These are phyloP conservation scores for Colletotrichum euphorbiae DNA, from an alignment of 2,329 filamentous ascomycete species.

Conservation along the genomic window DNA sequence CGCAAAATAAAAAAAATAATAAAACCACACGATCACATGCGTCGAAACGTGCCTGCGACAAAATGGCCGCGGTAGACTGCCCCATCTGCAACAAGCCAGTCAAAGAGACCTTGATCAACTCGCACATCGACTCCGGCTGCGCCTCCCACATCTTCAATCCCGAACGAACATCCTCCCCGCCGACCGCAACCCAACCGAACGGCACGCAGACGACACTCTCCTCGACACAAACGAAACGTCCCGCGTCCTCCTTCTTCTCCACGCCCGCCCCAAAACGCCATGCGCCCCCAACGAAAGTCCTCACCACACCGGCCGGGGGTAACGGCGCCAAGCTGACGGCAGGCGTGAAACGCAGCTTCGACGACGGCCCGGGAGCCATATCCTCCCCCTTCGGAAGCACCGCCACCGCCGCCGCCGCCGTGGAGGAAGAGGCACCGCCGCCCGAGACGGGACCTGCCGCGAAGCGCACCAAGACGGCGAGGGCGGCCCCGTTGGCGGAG, in stretches of 20 bases:
- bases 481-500: slow-evolving; percentile 87
- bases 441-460: slow-evolving; percentile 52
- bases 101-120: slow-evolving; percentile 82
- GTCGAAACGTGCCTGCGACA: not conserved
- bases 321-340: slow-evolving; percentile 45
- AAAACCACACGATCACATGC: slow-evolving; percentile 1
- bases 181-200: slow-evolving; percentile 45
- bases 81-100: slow-evolving; percentile 84
- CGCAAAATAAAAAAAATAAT: not conserved
- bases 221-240: slow-evolving; percentile 63
- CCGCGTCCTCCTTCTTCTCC: slow-evolving; percentile 68
- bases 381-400: slow-evolving; percentile 23
- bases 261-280: slow-evolving; percentile 70
- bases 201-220: slow-evolving; percentile 47
- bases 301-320: slow-evolving; percentile 49
- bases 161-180: slow-evolving; percentile 44
- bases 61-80: slow-evolving; percentile 70
- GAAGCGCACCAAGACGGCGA: slow-evolving; percentile 77
- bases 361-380: slow-evolving; percentile 61
- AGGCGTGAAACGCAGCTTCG: slow-evolving; percentile 64
- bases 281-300: slow-evolving; percentile 49
- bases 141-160: slow-evolving; percentile 71
- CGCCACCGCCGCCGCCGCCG: not conserved
- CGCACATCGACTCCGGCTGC: slow-evolving; percentile 90
- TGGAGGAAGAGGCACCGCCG: not conserved